phyloP scores from a whole-genome alignment of 768 basidiomycete genomes.

The Arthromyces matolae region DNA sequence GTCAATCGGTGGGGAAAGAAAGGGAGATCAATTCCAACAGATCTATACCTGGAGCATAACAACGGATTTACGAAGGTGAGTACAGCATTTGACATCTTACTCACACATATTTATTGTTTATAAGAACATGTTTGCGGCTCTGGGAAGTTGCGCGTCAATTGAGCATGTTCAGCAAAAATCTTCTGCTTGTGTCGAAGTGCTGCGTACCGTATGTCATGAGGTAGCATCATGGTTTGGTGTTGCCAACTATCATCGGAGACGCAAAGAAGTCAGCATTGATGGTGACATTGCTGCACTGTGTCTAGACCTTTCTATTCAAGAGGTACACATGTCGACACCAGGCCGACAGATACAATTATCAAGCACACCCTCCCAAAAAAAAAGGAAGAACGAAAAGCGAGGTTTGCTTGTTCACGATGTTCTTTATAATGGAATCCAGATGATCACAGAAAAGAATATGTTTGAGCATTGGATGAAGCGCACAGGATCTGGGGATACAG shows the following conservation, averaged over 20 bases:
- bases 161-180: slow-evolving; percentile 13
- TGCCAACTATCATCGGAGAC: not conserved
- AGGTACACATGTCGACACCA: not conserved
- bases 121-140: slow-evolving; percentile 15
- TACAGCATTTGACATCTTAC: too few species aligned
- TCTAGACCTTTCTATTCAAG: slow-evolving; percentile 1
- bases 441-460: not conserved
- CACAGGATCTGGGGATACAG: not conserved
- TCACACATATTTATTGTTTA: not conserved
- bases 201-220: slow-evolving; percentile 4
- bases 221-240: slow-evolving; percentile 3
- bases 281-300: slow-evolving; percentile 8
- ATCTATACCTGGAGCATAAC: slow-evolving; percentile 14
- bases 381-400: not conserved
- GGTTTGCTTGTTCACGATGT: not conserved
- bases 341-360: too few species aligned
- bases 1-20: slow-evolving; percentile 10
- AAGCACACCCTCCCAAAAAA: too few species aligned
- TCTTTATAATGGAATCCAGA: not conserved
- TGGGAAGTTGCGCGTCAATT: slow-evolving; percentile 13
- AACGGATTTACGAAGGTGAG: slow-evolving; percentile 15
- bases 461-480: not conserved
- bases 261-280: slow-evolving; percentile 4
- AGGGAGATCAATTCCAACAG: slow-evolving; percentile 11
- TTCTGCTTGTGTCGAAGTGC: slow-evolving; percentile 13